Evolutionary conservation across 176 grass and related monocot species (phyloP).

Genomic region (Triticum turgidum): DNA sequence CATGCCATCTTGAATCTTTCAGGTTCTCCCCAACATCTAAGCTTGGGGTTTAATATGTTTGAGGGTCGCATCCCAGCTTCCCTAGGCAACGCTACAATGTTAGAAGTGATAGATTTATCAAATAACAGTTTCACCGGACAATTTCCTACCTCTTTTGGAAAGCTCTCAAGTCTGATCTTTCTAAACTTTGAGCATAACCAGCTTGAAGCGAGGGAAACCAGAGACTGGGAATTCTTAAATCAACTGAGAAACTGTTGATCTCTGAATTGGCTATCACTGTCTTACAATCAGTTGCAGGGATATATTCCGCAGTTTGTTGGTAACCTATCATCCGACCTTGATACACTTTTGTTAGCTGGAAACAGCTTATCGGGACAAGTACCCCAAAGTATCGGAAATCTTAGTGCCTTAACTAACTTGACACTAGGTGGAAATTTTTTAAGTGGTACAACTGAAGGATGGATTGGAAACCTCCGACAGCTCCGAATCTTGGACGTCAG

Average conservation of each 20-base stretch:
- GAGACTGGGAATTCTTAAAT: constrained; percentile 30
- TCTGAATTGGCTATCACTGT: background rate
- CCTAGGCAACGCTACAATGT: constrained; percentile 2
- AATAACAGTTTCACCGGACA: background rate
- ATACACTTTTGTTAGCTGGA: background rate
- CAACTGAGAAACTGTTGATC: background rate
- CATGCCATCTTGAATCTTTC: background rate
- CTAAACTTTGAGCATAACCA: background rate
- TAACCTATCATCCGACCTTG: constrained; percentile 15
- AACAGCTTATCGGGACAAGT: constrained; percentile 21
- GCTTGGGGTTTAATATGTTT: background rate
- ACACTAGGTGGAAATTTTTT: background rate
- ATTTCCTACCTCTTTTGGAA: constrained; percentile 22
- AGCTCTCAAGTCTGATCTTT: background rate
- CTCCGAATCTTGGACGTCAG: too few species aligned
- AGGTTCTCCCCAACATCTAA: background rate
- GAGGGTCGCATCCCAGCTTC: constrained; percentile 28
- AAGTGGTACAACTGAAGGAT: background rate
- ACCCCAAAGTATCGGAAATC: constrained; percentile 1
- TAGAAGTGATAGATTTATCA: constrained; percentile 13
- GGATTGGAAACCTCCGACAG: constrained; percentile 44
- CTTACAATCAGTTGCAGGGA: constrained; percentile 15
- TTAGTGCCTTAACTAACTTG: constrained; percentile 1
- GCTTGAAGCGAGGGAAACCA: constrained; percentile 1
- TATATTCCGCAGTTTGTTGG: background rate